Evolutionary conservation across 139 green algal species (phyloP).

Genomic region (Astrephomene gubernaculifera): DNA sequence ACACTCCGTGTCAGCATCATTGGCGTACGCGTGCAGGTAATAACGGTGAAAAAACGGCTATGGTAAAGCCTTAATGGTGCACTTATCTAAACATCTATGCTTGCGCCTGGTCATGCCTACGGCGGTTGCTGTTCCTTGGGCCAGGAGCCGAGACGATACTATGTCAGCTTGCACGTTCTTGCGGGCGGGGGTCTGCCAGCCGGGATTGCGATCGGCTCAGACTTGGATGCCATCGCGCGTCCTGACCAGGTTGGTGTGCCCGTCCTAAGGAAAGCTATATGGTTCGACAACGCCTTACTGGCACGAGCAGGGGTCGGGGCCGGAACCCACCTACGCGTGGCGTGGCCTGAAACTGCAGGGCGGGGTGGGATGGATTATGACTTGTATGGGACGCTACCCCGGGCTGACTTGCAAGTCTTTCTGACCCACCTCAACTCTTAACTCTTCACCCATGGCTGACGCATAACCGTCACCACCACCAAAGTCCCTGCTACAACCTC

Average conservation of each 20-base stretch:
- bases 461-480: not conserved
- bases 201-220: not conserved
- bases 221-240: not conserved
- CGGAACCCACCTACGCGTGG: not conserved
- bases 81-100: not conserved
- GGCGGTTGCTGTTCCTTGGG: not conserved
- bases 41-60: not conserved
- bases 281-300: not conserved
- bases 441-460: not conserved
- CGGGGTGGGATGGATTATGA: no score
- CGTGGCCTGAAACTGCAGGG: no score
- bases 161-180: not conserved
- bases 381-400: no score
- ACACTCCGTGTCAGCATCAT: constrained; percentile 10
- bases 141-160: constrained; percentile 36
- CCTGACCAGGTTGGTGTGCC: not conserved
- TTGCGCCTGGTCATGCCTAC: not conserved
- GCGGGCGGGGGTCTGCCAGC: not conserved
- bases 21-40: not conserved
- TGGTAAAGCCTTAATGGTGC: not conserved
- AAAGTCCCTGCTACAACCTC: no score
- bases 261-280: not conserved
- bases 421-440: not conserved
- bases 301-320: not conserved
- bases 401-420: not conserved